A percentile compares a stretch with the other conserved stretches of the same genome.
phyloP scores from a whole-genome alignment of 371 early-diverging fungal species.

The Mortierella sp. region DNA sequence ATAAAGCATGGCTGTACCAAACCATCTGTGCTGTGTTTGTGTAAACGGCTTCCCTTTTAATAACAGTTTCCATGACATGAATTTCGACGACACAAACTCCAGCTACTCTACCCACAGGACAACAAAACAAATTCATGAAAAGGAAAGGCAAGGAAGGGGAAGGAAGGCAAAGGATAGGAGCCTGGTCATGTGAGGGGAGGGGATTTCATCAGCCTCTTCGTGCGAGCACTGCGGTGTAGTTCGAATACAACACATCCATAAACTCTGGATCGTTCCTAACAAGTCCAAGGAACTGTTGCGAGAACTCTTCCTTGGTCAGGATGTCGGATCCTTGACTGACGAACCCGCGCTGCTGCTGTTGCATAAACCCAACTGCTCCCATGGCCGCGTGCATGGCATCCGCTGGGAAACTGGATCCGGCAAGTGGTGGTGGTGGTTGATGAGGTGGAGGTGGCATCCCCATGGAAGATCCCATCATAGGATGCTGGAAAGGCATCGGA shows the following conservation, averaged over 20 bases:
- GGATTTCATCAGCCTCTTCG: conserved; percentile 20
- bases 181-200: too few relatives aligned
- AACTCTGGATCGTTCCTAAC: conserved; percentile 49
- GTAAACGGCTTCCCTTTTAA: too few relatives aligned
- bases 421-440: conserved; percentile 11
- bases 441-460: conserved; percentile 37
- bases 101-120: too few relatives aligned
- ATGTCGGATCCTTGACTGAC: conserved; percentile 22
- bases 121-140: too few relatives aligned
- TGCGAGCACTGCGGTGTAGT: conserved; percentile 45
- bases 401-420: conserved; percentile 31
- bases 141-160: too few relatives aligned
- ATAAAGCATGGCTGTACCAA: too few relatives aligned
- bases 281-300: conserved; percentile 28
- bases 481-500: conserved; percentile 35
- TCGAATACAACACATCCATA: conserved; percentile 51
- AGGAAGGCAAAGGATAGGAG: too few relatives aligned
- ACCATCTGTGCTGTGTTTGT: too few relatives aligned
- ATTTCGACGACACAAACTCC: too few relatives aligned
- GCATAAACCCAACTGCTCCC: conserved; percentile 51
- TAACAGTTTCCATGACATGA: too few relatives aligned
- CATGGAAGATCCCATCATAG: conserved; percentile 23
- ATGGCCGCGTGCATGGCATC: conserved; percentile 54
- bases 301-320: conserved; percentile 43
- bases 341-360: conserved; percentile 43